Conservation (phyloP, 768 basidiomycete genomes). For the Mycena rosella region DNA sequence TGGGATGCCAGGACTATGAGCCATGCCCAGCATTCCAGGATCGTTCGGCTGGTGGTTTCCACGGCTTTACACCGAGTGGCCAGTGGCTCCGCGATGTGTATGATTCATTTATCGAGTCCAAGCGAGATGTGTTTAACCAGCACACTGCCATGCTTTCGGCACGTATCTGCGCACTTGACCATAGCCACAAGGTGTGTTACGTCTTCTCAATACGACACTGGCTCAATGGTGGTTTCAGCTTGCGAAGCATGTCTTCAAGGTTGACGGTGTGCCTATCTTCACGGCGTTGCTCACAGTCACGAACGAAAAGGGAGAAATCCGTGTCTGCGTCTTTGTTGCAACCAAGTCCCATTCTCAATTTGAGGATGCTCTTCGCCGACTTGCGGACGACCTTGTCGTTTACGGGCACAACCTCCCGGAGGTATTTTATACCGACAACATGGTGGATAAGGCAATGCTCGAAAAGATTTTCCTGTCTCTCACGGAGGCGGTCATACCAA, state of each 20-base stretch:
- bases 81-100: constrained; percentile 36
- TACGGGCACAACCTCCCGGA: constrained; percentile 9
- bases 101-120: constrained; percentile 34
- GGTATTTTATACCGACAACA: constrained; percentile 18
- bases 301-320: constrained; percentile 44
- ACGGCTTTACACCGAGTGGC: constrained; percentile 35
- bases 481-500: not conserved
- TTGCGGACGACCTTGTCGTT: not conserved
- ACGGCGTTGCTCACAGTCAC: constrained; percentile 43
- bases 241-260: constrained; percentile 43
- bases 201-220: not conserved
- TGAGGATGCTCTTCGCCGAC: constrained; percentile 1
- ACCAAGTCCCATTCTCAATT: constrained; percentile 26
- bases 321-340: constrained; percentile 17
- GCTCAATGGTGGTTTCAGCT: constrained; percentile 27
- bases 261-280: constrained; percentile 44
- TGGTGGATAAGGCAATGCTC: constrained; percentile 7
- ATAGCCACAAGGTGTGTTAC: constrained; percentile 35
- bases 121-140: constrained; percentile 38
- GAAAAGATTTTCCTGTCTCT: constrained; percentile 37
- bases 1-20: constrained; percentile 23
- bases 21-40: constrained; percentile 32
- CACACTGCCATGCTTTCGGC: constrained; percentile 40
- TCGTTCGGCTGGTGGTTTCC: constrained; percentile 20
- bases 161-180: constrained; percentile 42